Percentiles rank a stretch among this genome's conserved stretches.
Evolutionary conservation across 2,329 filamentous ascomycete species (phyloP).

Genomic region (Endocalyx cinctus): DNA sequence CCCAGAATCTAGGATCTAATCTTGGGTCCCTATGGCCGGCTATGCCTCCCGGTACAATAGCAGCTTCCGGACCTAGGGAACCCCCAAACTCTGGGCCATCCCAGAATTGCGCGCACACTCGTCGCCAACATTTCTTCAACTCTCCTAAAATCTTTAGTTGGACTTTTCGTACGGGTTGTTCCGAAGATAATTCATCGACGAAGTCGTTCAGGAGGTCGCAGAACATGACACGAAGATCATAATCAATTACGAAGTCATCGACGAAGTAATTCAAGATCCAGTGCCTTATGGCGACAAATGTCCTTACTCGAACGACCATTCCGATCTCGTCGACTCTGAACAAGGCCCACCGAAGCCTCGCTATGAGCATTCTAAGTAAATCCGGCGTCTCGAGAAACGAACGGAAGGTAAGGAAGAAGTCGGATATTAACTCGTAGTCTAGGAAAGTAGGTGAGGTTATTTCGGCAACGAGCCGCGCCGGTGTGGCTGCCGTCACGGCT

Average conservation of each 20-base stretch:
- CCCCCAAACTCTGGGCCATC: constrained; percentile 64
- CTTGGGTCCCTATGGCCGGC: constrained; percentile 54
- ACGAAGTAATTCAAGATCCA: constrained; percentile 98
- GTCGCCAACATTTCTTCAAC: constrained; percentile 94
- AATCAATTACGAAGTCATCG: constrained; percentile 83
- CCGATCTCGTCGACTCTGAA: constrained; percentile 76
- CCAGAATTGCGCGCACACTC: constrained; percentile 88
- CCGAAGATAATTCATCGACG: constrained; percentile 48
- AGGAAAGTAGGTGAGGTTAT: constrained; percentile 95
- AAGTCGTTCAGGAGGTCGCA: constrained; percentile 75
- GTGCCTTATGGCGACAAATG: constrained; percentile 90
- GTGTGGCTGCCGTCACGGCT: constrained; percentile 83
- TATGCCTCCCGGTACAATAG: constrained; percentile 73
- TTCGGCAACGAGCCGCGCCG: constrained; percentile 85
- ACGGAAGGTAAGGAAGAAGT: constrained; percentile 95
- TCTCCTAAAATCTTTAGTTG: constrained; percentile 84
- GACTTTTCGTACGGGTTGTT: constrained; percentile 42
- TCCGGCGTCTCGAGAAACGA: constrained; percentile 75
- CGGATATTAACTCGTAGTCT: constrained; percentile 93
- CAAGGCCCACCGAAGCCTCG: constrained; percentile 83
- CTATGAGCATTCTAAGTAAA: constrained; percentile 77
- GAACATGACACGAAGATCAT: constrained; percentile 69
- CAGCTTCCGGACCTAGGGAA: constrained; percentile 56
- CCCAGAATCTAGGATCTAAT: constrained; percentile 52
- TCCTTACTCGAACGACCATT: constrained; percentile 89